Conservation (phyloP, 768 basidiomycete species). For the Leccinellum luteum region DNA sequence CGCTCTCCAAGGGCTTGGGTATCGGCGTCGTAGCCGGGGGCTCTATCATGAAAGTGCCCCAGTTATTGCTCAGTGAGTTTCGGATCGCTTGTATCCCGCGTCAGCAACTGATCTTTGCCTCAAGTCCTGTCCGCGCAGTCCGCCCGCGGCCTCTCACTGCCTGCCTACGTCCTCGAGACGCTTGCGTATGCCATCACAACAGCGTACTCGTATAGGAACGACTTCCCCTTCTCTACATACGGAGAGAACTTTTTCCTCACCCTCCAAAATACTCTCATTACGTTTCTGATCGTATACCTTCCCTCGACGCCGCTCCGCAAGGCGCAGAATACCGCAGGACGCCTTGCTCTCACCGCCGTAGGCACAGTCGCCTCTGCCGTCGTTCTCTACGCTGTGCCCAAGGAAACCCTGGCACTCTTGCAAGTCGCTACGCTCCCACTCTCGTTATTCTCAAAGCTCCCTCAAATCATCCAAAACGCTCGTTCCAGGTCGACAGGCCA, state of each 20-base stretch:
- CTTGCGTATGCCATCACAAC: constrained; percentile 86
- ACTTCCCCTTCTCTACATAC: constrained; percentile 95
- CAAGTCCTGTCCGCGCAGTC: constrained; percentile 70
- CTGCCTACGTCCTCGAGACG: constrained; percentile 89
- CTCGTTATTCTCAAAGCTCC: constrained; percentile 88
- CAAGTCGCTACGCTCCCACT: constrained; percentile 89
- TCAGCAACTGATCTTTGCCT: background rate
- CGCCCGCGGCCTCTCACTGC: constrained; percentile 82
- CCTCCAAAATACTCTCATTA: constrained; percentile 84
- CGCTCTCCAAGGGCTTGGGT: constrained; percentile 89
- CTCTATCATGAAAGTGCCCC: constrained; percentile 94
- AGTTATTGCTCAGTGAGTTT: constrained; percentile 75
- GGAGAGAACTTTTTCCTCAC: constrained; percentile 96
- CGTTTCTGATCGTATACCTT: constrained; percentile 79
- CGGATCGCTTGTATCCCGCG: background rate
- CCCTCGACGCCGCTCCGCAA: constrained; percentile 33
- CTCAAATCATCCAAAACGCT: constrained; percentile 86
- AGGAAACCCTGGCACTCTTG: constrained; percentile 56
- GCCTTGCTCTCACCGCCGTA: constrained; percentile 31
- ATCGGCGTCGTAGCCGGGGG: constrained; percentile 91
- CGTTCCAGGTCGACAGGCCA: constrained; percentile 82
- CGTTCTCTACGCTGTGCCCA: constrained; percentile 48
- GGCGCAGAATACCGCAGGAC: constrained; percentile 27
- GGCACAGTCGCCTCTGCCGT: constrained; percentile 35
- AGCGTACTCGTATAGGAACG: constrained; percentile 79